Evolutionary conservation across 2,329 filamentous ascomycete genomes (phyloP).

Genomic region (Hymenoscyphus scutula): DNA sequence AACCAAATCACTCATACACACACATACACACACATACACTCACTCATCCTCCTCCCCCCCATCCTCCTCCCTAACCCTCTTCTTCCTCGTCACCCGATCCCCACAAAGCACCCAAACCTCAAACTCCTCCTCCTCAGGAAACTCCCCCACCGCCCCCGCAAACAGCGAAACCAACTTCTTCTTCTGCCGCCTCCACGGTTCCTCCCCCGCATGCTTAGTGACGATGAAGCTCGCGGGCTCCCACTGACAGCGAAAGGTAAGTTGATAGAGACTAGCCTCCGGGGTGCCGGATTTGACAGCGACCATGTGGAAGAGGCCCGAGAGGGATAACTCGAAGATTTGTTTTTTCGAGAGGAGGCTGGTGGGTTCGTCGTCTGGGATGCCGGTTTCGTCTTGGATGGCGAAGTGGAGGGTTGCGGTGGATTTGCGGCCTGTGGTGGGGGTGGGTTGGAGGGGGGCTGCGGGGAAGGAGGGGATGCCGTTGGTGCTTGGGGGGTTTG

Average conservation of each 20-base stretch:
- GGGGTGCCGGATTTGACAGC: not conserved
- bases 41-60: not conserved
- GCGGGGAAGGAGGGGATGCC: not conserved
- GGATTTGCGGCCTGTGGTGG: not conserved
- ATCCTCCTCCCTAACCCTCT: not conserved
- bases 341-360: conserved; percentile 6
- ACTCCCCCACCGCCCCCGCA: not conserved
- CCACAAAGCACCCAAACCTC: too few relatives aligned
- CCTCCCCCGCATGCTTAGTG: conserved; percentile 2
- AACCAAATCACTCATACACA: too few relatives aligned
- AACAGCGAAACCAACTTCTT: conserved; percentile 7
- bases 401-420: conserved; percentile 8
- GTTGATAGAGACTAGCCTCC: not conserved
- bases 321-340: not conserved
- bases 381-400: conserved; percentile 6
- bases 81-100: not conserved
- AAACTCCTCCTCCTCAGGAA: conserved; percentile 1
- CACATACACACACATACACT: too few relatives aligned
- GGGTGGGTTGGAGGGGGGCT: not conserved
- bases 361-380: conserved; percentile 8
- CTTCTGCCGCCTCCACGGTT: conserved; percentile 9
- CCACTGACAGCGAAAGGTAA: conserved; percentile 13
- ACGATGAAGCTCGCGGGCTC: conserved; percentile 1
- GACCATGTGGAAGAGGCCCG: not conserved
- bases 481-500: not conserved